Percentiles rank a stretch among this genome's conserved stretches.
Conservation (phyloP, 2,329 filamentous ascomycete species). For the Leptosphaerulina australis region DNA sequence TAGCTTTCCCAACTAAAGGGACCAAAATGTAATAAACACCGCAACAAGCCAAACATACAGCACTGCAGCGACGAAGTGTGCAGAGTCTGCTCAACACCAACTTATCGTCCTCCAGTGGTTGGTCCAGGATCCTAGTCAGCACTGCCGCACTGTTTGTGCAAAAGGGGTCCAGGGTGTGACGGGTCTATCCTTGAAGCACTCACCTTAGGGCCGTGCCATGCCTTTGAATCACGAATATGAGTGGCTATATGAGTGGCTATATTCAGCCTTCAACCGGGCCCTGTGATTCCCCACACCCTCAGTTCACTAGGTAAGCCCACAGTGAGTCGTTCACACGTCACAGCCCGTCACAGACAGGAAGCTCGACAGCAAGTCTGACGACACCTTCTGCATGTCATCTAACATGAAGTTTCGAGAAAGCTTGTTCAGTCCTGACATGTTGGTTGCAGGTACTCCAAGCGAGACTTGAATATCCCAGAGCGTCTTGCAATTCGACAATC, state of each 20-base stretch:
- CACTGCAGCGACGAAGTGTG: not conserved
- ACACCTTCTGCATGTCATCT: slow-evolving; percentile 3
- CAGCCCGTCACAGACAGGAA: slow-evolving; percentile 1
- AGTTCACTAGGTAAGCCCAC: slow-evolving; percentile 10
- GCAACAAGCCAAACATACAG: slow-evolving; percentile 3
- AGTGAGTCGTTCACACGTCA: slow-evolving; percentile 14
- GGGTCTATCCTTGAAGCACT: slow-evolving; percentile 17
- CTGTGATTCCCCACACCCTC: slow-evolving; percentile 19
- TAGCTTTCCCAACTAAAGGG: not conserved
- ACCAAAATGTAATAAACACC: not conserved
- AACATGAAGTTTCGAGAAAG: not conserved
- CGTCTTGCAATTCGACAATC: slow-evolving; percentile 5
- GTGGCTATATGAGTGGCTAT: slow-evolving; percentile 27
- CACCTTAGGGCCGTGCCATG: slow-evolving; percentile 22
- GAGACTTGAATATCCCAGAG: not conserved
- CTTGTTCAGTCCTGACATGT: not conserved
- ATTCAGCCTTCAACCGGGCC: slow-evolving; percentile 19
- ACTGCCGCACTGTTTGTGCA: slow-evolving; percentile 12
- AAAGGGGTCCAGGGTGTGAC: slow-evolving; percentile 30
- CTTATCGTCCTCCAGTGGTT: slow-evolving; percentile 1
- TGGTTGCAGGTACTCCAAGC: slow-evolving; percentile 1
- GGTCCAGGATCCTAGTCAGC: slow-evolving; percentile 6
- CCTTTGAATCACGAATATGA: slow-evolving; percentile 23
- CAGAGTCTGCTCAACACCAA: slow-evolving; percentile 6
- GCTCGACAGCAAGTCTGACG: slow-evolving; percentile 5